Evolutionary conservation across 2,329 filamentous ascomycete species (phyloP), one percentile per base, ranked within the genome.

Genomic region (Alternaria triticina): DNA sequence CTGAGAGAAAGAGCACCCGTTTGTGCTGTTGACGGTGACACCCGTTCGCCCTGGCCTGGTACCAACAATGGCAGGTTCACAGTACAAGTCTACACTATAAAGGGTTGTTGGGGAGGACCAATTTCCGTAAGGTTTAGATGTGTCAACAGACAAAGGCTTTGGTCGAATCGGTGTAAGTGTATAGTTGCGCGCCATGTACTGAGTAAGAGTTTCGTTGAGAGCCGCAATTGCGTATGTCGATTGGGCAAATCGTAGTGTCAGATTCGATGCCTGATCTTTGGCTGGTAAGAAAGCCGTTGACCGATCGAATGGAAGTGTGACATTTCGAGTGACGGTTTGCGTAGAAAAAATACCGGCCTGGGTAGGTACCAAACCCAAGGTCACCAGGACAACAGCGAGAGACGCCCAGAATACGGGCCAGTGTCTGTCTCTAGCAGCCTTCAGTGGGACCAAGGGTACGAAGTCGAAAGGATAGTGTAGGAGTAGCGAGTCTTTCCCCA

Each of bases 391-490:
- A 66, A 87, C 83, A 0, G 82, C 49, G 7, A 78, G 0, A 80
- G 77, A 0, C 0, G 82, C 80, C 13, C 81, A 81, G 47, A 88
- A 85, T 0, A 87, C 84, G 0, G 81, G 67, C 87, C 86, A 89
- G 54, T 89, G 86, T 5, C 83, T 86, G 3, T 51, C 33, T 36
- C 33, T 56, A 9, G 23, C 33, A 4, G 58, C 52, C 3, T 33
- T 61, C 3, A 27, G 22, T 12, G 20, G 36, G 15, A 86, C 77
- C 0, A 82, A 77, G 0, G 81, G 80, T 0, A 85, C 51, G 60
- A 84, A 83, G 45, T 84, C 81, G 60, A 83, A 84, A 0, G 87
- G 87, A 40, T 90, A 90, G 0, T 84, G 80, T 0, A 90, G 52
- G 0, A 88, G 75, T 0, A 90, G 15, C 0, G 86, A 87, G 0